Percentiles rank a stretch among this genome's conserved stretches.
phyloP scores from a whole-genome alignment of 306 rosid genomes.

The Urtica urens region DNA sequence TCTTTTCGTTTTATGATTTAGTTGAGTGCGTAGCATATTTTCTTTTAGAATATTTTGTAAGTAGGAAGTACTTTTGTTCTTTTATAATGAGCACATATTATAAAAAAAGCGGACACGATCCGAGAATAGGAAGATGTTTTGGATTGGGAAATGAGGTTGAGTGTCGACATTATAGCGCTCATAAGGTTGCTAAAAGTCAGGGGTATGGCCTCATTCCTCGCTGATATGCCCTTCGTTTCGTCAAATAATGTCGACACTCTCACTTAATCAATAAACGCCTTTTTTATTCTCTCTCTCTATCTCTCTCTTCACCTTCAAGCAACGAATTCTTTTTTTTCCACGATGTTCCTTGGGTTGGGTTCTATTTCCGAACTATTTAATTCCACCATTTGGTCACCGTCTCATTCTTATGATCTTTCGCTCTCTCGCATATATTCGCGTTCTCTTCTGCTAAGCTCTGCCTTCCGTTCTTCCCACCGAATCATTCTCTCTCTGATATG shows the following conservation, averaged over 20 bases:
- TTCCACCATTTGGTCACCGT: not conserved
- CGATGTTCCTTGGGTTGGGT: not conserved
- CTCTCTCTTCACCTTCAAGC: not conserved
- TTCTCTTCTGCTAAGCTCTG: not conserved
- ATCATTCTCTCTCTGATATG: conserved; percentile 30
- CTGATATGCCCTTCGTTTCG: not conserved
- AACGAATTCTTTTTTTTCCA: not conserved
- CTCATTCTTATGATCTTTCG: not conserved
- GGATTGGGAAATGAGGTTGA: not conserved
- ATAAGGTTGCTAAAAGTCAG: conserved; percentile 16
- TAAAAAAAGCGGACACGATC: not conserved
- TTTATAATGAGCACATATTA: not conserved
- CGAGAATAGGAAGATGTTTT: not conserved
- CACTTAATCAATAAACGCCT: too few species aligned
- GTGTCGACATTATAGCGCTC: conserved; percentile 71
- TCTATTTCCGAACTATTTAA: not conserved
- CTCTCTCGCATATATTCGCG: not conserved
- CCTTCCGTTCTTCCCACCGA: not conserved
- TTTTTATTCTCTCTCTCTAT: not conserved
- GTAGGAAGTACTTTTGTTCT: too few species aligned
- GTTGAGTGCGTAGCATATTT: too few species aligned
- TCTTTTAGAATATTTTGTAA: too few species aligned
- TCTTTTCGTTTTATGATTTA: too few species aligned
- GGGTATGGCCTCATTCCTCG: not conserved
- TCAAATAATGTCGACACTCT: conserved; percentile 58